Evolutionary conservation across 2,329 filamentous ascomycete genomes (phyloP).

Genomic region (Clonostachys byssicola): DNA sequence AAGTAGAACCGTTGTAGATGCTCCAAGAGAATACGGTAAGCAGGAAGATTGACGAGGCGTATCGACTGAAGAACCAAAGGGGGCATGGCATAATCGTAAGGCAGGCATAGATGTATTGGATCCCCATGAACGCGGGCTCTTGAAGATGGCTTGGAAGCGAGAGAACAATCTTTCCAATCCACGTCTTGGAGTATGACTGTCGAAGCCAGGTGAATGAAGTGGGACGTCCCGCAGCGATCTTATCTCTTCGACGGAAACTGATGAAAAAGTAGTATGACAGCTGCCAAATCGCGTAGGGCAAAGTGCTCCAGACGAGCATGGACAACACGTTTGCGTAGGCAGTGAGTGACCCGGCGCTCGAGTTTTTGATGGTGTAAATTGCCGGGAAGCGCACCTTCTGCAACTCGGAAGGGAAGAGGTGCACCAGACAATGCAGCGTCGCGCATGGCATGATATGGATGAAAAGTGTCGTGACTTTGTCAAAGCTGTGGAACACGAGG

Average conservation of each 20-base stretch:
- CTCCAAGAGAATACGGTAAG: conserved; percentile 86
- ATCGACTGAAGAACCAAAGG: conserved; percentile 88
- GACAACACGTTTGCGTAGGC: conserved; percentile 73
- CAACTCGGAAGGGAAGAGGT: conserved; percentile 64
- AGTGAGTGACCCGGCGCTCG: conserved; percentile 65
- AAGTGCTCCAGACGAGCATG: conserved; percentile 92
- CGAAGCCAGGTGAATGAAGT: conserved; percentile 98
- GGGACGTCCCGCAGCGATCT: conserved; percentile 91
- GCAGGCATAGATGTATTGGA: conserved; percentile 88
- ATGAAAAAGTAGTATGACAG: conserved; percentile 91
- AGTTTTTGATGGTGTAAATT: conserved; percentile 73
- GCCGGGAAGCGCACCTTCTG: conserved; percentile 76
- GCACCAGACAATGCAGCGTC: conserved; percentile 86
- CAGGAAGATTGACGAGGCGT: conserved; percentile 74
- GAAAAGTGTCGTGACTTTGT: conserved; percentile 98
- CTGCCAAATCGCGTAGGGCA: conserved; percentile 93
- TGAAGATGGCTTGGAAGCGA: conserved; percentile 72
- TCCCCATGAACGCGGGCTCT: conserved; percentile 90
- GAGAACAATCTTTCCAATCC: conserved; percentile 83
- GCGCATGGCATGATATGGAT: conserved; percentile 99
- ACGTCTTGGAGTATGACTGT: conserved; percentile 82
- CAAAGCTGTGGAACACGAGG: conserved; percentile 95
- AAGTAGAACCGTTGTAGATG: conserved; percentile 94
- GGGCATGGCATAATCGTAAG: conserved; percentile 93
- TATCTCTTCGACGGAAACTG: conserved; percentile 87